Percentiles rank a stretch among this genome's conserved stretches.
These are phyloP conservation scores for Fimicolochytrium jonesii DNA, from an alignment of 192 early-diverging fungal genomes.

Conservation along the genomic window DNA sequence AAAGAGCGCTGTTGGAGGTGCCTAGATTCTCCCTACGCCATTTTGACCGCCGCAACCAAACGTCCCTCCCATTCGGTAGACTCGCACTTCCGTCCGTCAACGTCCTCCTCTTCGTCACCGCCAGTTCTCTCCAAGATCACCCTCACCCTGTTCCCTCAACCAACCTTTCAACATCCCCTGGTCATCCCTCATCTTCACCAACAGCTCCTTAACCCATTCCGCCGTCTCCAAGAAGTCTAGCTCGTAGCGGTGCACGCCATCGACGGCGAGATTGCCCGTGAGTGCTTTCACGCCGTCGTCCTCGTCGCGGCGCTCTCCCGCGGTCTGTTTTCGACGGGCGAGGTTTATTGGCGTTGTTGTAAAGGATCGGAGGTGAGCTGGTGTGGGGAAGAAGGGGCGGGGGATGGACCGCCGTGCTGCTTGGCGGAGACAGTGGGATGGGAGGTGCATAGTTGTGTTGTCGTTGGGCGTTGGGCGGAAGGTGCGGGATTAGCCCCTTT, in stretches of 20 bases:
- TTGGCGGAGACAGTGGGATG: no score
- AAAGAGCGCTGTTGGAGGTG: no score
- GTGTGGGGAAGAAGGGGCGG: no score
- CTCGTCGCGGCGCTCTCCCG: slow-evolving; percentile 7
- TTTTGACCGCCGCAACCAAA: not conserved
- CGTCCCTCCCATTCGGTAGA: not conserved
- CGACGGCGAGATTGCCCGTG: slow-evolving; percentile 15
- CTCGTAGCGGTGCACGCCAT: slow-evolving; percentile 38
- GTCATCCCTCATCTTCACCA: slow-evolving; percentile 34
- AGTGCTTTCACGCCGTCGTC: not conserved
- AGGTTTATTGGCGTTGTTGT: not conserved
- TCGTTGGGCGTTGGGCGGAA: no score
- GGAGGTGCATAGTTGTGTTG: no score
- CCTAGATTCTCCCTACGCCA: no score
- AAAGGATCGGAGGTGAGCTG: not conserved
- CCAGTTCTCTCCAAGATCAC: not conserved
- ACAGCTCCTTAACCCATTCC: slow-evolving; percentile 34
- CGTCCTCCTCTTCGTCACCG: not conserved
- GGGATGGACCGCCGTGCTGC: no score
- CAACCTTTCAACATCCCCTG: slow-evolving; percentile 8
- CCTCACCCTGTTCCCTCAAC: no score
- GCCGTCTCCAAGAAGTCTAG: slow-evolving; percentile 42
- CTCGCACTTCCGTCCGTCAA: not conserved
- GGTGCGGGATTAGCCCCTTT: no score
- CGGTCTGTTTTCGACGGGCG: not conserved